phyloP scores from a whole-genome alignment of 2,329 filamentous ascomycete species.

The Lecanosticta acicola region DNA sequence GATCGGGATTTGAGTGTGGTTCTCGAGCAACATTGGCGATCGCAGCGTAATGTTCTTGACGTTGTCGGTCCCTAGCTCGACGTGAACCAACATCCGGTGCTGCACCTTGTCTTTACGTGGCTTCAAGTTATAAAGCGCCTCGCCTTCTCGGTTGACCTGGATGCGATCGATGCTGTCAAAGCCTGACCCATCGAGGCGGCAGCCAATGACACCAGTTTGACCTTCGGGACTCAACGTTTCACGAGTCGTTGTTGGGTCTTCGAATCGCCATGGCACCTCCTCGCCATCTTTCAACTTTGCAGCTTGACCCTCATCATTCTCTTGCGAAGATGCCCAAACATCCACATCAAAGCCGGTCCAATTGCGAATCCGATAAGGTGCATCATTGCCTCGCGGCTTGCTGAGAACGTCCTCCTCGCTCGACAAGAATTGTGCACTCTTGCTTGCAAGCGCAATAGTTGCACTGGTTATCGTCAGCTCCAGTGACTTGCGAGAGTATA shows the following conservation, averaged over 20 bases:
- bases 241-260: constrained; percentile 93
- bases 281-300: constrained; percentile 80
- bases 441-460: constrained; percentile 86
- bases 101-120: constrained; percentile 79
- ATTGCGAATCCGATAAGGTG: constrained; percentile 89
- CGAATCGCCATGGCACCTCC: constrained; percentile 92
- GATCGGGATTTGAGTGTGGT: constrained; percentile 92
- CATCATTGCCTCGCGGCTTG: constrained; percentile 85
- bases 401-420: constrained; percentile 86
- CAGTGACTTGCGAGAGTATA: constrained; percentile 83
- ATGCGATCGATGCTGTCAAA: constrained; percentile 89
- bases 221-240: constrained; percentile 85
- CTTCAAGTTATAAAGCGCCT: constrained; percentile 80
- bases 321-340: constrained; percentile 69
- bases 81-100: constrained; percentile 86
- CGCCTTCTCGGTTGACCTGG: constrained; percentile 87
- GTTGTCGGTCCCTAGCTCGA: constrained; percentile 85
- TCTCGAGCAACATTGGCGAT: constrained; percentile 86
- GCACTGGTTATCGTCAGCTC: constrained; percentile 90
- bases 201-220: constrained; percentile 69
- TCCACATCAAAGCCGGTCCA: constrained; percentile 90
- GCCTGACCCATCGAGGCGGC: constrained; percentile 85
- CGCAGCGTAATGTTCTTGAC: constrained; percentile 97
- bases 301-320: constrained; percentile 63
- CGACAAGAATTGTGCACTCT: constrained; percentile 84